Base-by-base conservation (phyloP, 2,329 filamentous ascomycete species). In the Blastomyces percursus region DNA sequence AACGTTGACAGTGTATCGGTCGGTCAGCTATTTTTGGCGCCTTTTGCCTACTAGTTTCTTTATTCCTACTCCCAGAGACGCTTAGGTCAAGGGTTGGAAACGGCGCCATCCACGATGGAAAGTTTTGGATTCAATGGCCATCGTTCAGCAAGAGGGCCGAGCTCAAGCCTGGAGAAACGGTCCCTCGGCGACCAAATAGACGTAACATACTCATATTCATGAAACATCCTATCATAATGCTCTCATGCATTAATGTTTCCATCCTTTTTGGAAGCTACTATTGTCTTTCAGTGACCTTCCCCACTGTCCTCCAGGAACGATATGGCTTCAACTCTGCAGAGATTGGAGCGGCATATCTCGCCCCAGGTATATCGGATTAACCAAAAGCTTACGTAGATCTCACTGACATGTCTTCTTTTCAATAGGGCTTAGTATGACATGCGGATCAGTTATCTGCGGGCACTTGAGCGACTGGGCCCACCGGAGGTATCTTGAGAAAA, bases 41-140 rank as follows among this genome's bases (percentile, higher is more conserved):
- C 67, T 52, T 62, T 64, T 2, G 71, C 64, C 66, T 63, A 69
- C 30, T 73, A 67, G 30, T 70, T 3, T 70, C 78, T 24, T 35
- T 73, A 24, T 71, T 79, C 60, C 73, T 72, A 62, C 75, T 80
- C 7, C 79, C 79, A 0, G 79, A 81, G 65, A 81, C 79, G 1
- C 70, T 80, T 9, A 74, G 78, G 32, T 72, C 73, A 5, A 68
- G 77, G 1, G 79, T 79, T 1, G 79, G 79, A 4, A 78, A 79
- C 61, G 78, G 77, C 19, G 65, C 67, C 19, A 59, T 59, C 12
- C 42, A 59, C n/a, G 16, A 42, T 27, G 61, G 72, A 12, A 71
- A 71, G 32, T 19, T 32, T n/a, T 61, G 59, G 59, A 16, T 61
- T 35, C 59, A 61, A 40, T 61, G 59, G 59, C 59, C 44, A 40